Evolutionary conservation across 140 eudicot species (phyloP), one percentile per base, ranked within the genome.

Genomic region (Ambrosia hybrid): DNA sequence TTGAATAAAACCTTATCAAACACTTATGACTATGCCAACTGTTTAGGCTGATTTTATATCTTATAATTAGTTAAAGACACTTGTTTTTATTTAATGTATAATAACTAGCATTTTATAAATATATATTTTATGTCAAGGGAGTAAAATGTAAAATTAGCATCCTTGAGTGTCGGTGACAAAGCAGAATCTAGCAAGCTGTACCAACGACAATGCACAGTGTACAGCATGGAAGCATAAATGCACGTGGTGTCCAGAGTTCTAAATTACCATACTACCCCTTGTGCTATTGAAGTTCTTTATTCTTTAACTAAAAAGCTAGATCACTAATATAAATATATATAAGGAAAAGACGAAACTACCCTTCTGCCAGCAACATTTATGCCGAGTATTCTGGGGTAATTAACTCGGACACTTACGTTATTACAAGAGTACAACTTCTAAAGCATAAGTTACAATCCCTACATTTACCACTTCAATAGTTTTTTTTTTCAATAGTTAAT

Each of bases 151-250:
- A 76, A 58, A 57, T 48, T 1, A 48, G 9, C 6, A 57, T 12
- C n/a, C 56, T 63, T 13, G 73, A 76, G 78, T 48, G 82, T 78
- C 70, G 73, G 81, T 68, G 41, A 38, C 41, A 55, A 75, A 68
- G 51, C 15, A 60, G 57, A 77, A 79, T 79, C 74, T 60, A 66
- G 38, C 81, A 21, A 77, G 76, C 76, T 70, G 81, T 77, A 77
- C 76, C 26, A 77, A 60, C 76, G 73, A 73, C 79, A 73, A 75
- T 75, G 69, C 51, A 13, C 74, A 75, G 62, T n/a, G 68, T 75
- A 75, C 60, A 57, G 62, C 70, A 21, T 66, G 58, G 71, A 67
- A 43, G 71, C 71, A 73, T 73, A 21, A 76, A 33, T 17, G 57
- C 82, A 78, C 82, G 73, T 78, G 82, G 74, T 2, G 36, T 48